phyloP scores from a whole-genome alignment of 192 early-diverging fungal genomes.

The Helicostylum pulchrum region DNA sequence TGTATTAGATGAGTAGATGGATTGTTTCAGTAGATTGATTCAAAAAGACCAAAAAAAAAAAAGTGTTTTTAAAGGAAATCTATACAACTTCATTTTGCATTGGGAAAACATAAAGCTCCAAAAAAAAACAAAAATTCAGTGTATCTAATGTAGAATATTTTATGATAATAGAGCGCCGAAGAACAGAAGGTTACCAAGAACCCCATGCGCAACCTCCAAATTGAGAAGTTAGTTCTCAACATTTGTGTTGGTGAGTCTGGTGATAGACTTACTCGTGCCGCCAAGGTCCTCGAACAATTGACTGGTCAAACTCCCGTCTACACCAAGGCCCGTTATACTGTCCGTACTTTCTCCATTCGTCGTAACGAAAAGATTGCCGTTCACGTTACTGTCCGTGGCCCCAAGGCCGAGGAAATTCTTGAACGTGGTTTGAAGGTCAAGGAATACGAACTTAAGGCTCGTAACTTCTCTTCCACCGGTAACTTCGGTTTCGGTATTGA shows the following conservation, averaged over 20 bases:
- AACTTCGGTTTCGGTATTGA: constrained; percentile 99
- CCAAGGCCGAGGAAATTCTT: constrained; percentile 87
- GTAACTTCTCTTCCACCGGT: constrained; percentile 97
- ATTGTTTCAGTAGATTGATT: neutral
- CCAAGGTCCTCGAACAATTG: constrained; percentile 99
- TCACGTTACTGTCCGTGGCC: constrained; percentile 96
- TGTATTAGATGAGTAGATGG: neutral
- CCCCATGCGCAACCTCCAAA: constrained; percentile 93
- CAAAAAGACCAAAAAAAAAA: too few relatives aligned
- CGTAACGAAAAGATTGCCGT: constrained; percentile 99
- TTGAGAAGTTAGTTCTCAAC: constrained; percentile 99
- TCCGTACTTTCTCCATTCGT: constrained; percentile 99
- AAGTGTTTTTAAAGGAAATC: neutral
- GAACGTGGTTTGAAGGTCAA: constrained; percentile 99
- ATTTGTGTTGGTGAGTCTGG: constrained; percentile 99
- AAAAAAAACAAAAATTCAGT: neutral
- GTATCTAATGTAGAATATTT: neutral
- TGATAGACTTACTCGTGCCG: constrained; percentile 98
- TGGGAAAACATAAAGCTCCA: neutral
- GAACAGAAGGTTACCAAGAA: constrained; percentile 76
- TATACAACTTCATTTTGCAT: neutral
- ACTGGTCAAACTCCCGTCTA: constrained; percentile 98
- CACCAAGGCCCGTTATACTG: constrained; percentile 99
- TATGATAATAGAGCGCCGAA: constrained; percentile 53
- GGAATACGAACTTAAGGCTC: constrained; percentile 94